Conservation (phyloP, 129 eudicot genomes). For the Centella asiatica region DNA sequence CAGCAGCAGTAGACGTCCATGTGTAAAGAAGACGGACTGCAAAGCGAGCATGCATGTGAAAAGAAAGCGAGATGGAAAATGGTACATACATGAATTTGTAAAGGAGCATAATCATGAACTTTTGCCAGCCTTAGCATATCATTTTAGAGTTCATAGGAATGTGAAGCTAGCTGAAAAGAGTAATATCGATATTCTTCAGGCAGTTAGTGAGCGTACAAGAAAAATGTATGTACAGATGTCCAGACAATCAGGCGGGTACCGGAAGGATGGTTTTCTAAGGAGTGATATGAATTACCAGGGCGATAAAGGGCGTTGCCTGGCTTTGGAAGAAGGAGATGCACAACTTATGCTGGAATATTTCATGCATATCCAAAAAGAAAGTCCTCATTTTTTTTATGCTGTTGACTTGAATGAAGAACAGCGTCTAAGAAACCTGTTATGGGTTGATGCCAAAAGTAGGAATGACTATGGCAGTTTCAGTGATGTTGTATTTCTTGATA, state of each 20-base stretch:
- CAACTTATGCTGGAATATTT: conserved; percentile 49
- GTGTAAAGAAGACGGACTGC: conserved; percentile 56
- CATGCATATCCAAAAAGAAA: conserved; percentile 41
- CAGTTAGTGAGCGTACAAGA: conserved; percentile 56
- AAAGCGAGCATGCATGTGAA: conserved; percentile 72
- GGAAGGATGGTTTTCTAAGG: conserved; percentile 8
- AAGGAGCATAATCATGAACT: conserved; percentile 68
- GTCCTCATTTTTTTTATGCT: conserved; percentile 49
- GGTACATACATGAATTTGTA: conserved; percentile 50
- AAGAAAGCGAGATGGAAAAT: conserved; percentile 55
- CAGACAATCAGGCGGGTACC: conserved; percentile 30
- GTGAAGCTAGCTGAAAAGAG: conserved; percentile 54
- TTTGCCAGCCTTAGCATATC: conserved; percentile 57
- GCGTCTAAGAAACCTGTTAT: conserved; percentile 46
- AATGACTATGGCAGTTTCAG: conserved; percentile 43
- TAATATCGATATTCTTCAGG: conserved; percentile 51
- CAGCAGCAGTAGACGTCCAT: conserved; percentile 34
- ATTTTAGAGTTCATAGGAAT: conserved; percentile 49
- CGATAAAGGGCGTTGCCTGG: conserved; percentile 40
- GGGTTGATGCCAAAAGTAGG: conserved; percentile 72
- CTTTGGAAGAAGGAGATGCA: conserved; percentile 57
- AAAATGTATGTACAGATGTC: conserved; percentile 66
- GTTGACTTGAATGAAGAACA: conserved; percentile 52
- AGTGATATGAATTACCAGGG: conserved; percentile 21
- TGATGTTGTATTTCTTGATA: conserved; percentile 50